These are phyloP conservation scores for Gloeopeniophorella convolvens DNA, from an alignment of 768 basidiomycete genomes.

Conservation along the genomic window DNA sequence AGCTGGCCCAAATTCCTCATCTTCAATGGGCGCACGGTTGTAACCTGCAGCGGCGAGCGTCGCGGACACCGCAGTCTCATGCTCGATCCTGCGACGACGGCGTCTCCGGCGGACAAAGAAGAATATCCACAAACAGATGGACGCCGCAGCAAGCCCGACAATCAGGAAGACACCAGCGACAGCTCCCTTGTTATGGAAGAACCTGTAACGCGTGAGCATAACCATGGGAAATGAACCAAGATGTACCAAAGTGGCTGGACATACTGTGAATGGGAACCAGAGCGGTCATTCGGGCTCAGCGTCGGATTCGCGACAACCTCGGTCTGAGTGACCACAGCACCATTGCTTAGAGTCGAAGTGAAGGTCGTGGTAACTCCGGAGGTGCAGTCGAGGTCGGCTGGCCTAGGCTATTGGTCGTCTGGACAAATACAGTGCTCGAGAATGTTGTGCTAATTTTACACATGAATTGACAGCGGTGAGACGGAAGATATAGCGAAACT, in stretches of 20 bases:
- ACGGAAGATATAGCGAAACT: conserved; percentile 22
- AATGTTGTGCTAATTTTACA: conserved; percentile 42
- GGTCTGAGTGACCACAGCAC: conserved; percentile 52
- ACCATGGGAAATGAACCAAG: not conserved
- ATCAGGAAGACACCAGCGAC: conserved; percentile 89
- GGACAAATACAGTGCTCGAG: conserved; percentile 45
- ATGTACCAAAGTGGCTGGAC: conserved; percentile 21
- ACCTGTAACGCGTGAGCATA: conserved; percentile 38
- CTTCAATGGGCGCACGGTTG: conserved; percentile 57
- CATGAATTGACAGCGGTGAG: conserved; percentile 15
- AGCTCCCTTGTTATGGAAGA: conserved; percentile 84
- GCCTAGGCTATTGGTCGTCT: conserved; percentile 55
- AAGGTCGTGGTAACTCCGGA: conserved; percentile 49
- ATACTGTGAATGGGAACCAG: conserved; percentile 44
- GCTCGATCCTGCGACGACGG: conserved; percentile 53
- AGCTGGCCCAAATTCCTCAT: too few species aligned
- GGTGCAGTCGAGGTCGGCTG: conserved; percentile 45
- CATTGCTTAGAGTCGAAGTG: conserved; percentile 49
- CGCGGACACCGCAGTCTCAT: conserved; percentile 66
- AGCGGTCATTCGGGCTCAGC: conserved; percentile 43
- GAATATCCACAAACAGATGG: conserved; percentile 60
- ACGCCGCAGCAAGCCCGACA: conserved; percentile 73
- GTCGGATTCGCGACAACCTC: conserved; percentile 66
- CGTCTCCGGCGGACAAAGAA: conserved; percentile 66
- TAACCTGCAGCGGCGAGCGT: conserved; percentile 67